Percentiles rank a stretch among this genome's conserved stretches.
Evolutionary conservation across 192 early-diverging fungal species (phyloP).

Genomic region (Coemansia sp.): DNA sequence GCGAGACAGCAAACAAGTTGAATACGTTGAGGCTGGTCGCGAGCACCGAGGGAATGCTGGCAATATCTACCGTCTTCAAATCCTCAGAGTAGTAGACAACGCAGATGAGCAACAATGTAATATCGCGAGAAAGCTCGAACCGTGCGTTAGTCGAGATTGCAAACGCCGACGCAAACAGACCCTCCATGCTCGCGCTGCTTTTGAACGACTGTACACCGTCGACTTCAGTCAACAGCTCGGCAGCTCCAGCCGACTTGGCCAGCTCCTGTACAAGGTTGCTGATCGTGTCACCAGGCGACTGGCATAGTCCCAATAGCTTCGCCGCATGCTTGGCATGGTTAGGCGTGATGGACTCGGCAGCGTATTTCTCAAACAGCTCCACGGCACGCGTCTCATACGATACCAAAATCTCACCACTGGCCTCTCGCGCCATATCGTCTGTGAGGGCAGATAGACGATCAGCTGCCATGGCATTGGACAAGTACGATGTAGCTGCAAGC

Average conservation of each 20-base stretch:
- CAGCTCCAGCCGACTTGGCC: slow-evolving; percentile 17
- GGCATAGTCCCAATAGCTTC: slow-evolving; percentile 30
- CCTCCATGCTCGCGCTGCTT: slow-evolving; percentile 53
- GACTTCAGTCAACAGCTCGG: background rate
- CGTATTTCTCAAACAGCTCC: slow-evolving; percentile 49
- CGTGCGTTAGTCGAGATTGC: slow-evolving; percentile 30
- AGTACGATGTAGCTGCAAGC: slow-evolving; percentile 32
- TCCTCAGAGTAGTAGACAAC: slow-evolving; percentile 27
- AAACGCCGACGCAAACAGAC: slow-evolving; percentile 38
- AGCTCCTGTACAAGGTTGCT: slow-evolving; percentile 29
- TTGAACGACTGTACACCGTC: slow-evolving; percentile 27
- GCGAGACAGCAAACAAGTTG: slow-evolving; percentile 28
- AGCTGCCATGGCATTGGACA: slow-evolving; percentile 14
- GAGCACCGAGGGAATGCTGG: slow-evolving; percentile 24
- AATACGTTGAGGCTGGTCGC: slow-evolving; percentile 21
- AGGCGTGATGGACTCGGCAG: slow-evolving; percentile 10
- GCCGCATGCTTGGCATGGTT: slow-evolving; percentile 24
- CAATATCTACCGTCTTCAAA: background rate
- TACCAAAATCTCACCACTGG: slow-evolving; percentile 48
- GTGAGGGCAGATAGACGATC: slow-evolving; percentile 23
- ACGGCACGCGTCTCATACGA: slow-evolving; percentile 38
- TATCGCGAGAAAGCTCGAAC: slow-evolving; percentile 35
- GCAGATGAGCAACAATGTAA: slow-evolving; percentile 38
- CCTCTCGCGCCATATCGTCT: slow-evolving; percentile 38
- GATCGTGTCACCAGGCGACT: slow-evolving; percentile 28